These are phyloP conservation scores for Trichoderma afroharzianum DNA, from an alignment of 2,329 filamentous ascomycete genomes.

Conservation along the genomic window DNA sequence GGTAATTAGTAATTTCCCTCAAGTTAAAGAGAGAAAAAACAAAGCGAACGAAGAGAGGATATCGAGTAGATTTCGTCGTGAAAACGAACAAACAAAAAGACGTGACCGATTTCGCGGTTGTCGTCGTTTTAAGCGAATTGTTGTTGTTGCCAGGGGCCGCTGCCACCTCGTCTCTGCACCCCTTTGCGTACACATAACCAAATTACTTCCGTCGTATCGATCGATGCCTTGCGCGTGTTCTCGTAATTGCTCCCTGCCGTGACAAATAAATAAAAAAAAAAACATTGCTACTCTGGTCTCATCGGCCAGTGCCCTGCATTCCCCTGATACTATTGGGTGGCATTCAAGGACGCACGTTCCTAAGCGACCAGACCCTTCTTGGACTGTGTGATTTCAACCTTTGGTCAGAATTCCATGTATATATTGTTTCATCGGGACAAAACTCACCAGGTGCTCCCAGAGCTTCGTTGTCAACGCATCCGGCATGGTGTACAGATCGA, in stretches of 20 bases:
- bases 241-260: slow-evolving; percentile 9
- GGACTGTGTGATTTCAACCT: slow-evolving; percentile 25
- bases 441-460: slow-evolving; percentile 74
- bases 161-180: not conserved
- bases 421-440: not conserved
- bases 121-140: not conserved
- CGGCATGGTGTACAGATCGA: slow-evolving; percentile 96
- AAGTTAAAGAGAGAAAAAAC: not conserved
- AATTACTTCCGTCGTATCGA: slow-evolving; percentile 1
- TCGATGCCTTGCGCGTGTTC: not conserved
- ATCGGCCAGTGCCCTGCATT: not conserved
- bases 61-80: not conserved
- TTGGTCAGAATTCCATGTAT: not conserved
- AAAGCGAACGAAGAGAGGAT: not conserved
- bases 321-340: not conserved
- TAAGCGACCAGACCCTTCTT: slow-evolving; percentile 42
- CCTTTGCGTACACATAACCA: not conserved
- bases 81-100: not conserved
- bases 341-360: slow-evolving; percentile 2
- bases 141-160: not conserved
- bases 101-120: not conserved
- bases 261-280: not conserved
- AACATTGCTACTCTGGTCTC: not conserved
- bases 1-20: not conserved
- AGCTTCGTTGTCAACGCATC: slow-evolving; percentile 87